A percentile compares a stretch with the other conserved stretches of the same genome.
phyloP scores from a whole-genome alignment of 1,284 basidiomycete species.

The Cystobasidium slooffiae region DNA sequence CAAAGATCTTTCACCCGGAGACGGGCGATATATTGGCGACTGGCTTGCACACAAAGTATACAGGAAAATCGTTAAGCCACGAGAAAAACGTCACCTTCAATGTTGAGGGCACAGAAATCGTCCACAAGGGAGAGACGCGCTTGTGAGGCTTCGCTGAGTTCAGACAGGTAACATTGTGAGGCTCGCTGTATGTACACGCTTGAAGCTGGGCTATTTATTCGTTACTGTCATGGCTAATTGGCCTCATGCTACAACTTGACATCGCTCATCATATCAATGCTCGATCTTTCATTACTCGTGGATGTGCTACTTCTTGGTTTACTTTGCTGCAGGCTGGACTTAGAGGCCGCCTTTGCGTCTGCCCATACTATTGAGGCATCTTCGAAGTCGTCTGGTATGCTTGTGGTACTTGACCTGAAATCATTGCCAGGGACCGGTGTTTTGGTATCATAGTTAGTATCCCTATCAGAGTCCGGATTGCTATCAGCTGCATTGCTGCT shows the following conservation, averaged over 20 bases:
- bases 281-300: constrained; percentile 4
- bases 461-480: background rate
- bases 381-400: constrained; percentile 13
- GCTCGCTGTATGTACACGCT: background rate
- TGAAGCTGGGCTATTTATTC: no score
- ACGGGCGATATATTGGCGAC: constrained; percentile 47
- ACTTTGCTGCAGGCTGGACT: background rate
- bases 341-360: constrained; percentile 1
- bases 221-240: no score
- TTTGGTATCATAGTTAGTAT: background rate
- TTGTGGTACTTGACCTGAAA: background rate
- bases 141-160: background rate
- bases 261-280: constrained; percentile 26
- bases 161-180: no score
- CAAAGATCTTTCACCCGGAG: constrained; percentile 49
- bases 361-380: constrained; percentile 16
- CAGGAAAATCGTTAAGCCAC: constrained; percentile 3
- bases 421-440: background rate
- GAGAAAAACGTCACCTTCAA: constrained; percentile 40
- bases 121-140: constrained; percentile 1
- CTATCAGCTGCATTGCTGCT: background rate
- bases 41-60: constrained; percentile 42
- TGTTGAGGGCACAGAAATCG: constrained; percentile 17
- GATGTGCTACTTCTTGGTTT: background rate
- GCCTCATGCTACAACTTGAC: constrained; percentile 30